Conservation (phyloP, 2,329 filamentous ascomycete species). For the Stylonectria norvegica region DNA sequence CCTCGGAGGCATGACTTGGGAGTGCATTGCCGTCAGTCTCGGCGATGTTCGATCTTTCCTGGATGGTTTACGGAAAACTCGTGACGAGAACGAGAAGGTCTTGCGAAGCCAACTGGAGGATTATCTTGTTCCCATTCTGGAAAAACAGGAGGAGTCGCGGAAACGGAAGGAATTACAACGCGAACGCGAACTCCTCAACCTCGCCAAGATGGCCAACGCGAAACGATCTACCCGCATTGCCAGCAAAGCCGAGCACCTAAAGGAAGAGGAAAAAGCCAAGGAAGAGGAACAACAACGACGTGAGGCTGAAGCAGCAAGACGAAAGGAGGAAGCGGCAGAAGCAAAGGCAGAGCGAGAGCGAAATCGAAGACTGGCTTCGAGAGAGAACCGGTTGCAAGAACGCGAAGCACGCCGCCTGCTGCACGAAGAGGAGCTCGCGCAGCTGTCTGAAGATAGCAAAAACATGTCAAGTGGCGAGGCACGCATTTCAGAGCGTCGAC, state of each 20-base stretch:
- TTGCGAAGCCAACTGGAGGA: slow-evolving; percentile 68
- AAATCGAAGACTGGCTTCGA: slow-evolving; percentile 74
- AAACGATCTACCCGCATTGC: slow-evolving; percentile 92
- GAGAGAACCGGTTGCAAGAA: slow-evolving; percentile 82
- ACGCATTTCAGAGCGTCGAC: slow-evolving; percentile 72
- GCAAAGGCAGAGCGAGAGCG: slow-evolving; percentile 66
- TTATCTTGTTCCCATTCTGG: slow-evolving; percentile 79
- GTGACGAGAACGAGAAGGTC: slow-evolving; percentile 80
- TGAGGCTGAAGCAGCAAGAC: slow-evolving; percentile 60
- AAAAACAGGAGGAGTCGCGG: slow-evolving; percentile 71
- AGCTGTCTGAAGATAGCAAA: slow-evolving; percentile 72
- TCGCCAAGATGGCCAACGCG: slow-evolving; percentile 86
- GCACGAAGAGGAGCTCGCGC: slow-evolving; percentile 78
- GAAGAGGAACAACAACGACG: slow-evolving; percentile 57
- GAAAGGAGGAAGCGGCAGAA: slow-evolving; percentile 62
- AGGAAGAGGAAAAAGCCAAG: slow-evolving; percentile 65
- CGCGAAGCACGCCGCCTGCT: slow-evolving; percentile 78
- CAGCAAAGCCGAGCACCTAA: slow-evolving; percentile 73
- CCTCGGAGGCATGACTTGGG: slow-evolving; percentile 78
- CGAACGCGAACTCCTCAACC: slow-evolving; percentile 73
- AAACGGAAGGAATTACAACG: slow-evolving; percentile 66
- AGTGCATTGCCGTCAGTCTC: slow-evolving; percentile 81
- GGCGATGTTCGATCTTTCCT: slow-evolving; percentile 73
- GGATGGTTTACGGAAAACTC: slow-evolving; percentile 66
- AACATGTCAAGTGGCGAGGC: slow-evolving; percentile 45